Conservation (phyloP, 257 asterid species). For the Salvia splendens region DNA sequence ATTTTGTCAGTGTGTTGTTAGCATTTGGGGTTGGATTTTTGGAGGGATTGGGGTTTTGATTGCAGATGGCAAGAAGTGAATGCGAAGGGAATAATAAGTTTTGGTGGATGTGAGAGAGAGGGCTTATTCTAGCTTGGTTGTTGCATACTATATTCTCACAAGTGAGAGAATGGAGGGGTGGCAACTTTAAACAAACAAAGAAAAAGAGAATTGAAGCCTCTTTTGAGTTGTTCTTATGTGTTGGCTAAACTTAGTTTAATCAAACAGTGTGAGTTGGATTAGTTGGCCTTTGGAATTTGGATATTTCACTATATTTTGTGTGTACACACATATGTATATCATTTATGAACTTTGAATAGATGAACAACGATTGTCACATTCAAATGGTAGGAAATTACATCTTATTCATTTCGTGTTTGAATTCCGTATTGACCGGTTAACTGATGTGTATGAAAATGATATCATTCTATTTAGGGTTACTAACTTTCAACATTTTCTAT, state of each 20-base stretch:
- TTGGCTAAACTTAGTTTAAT: constrained; percentile 43
- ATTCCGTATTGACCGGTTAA: neutral
- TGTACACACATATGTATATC: neutral
- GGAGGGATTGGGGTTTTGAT: constrained; percentile 41
- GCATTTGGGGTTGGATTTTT: constrained; percentile 30
- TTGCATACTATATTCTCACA: constrained; percentile 28
- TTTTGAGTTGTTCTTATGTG: constrained; percentile 65
- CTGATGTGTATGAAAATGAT: neutral
- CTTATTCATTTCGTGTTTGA: neutral
- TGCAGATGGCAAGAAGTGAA: constrained; percentile 38
- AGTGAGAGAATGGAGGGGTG: constrained; percentile 31
- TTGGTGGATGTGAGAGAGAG: constrained; percentile 29
- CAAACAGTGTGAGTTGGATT: constrained; percentile 45
- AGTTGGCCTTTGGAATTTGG: constrained; percentile 40
- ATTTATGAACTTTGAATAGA: neutral
- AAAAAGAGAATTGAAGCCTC: constrained; percentile 33
- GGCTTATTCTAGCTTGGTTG: constrained; percentile 29
- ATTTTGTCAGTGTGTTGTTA: constrained; percentile 38
- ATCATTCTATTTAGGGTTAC: neutral
- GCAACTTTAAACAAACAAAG: constrained; percentile 26
- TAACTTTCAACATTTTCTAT: too few species aligned
- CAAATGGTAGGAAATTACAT: neutral
- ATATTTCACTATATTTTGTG: constrained; percentile 25
- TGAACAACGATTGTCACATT: neutral
- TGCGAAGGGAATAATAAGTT: constrained; percentile 29